Conservation (phyloP, 768 basidiomycete species). For the Panus rudis region DNA sequence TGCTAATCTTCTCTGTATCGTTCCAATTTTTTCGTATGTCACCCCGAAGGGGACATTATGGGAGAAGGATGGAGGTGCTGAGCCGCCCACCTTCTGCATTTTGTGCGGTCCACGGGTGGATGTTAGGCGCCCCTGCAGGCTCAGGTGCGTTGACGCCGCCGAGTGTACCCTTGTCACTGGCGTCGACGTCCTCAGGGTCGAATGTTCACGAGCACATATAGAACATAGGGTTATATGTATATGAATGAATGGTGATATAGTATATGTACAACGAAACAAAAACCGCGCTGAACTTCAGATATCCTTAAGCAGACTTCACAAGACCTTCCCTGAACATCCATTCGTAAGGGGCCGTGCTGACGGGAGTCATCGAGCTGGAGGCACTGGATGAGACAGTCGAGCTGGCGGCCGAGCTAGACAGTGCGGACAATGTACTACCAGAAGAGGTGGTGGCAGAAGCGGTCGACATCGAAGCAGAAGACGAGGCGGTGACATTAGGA, state of each 20-base stretch:
- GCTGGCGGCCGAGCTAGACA: slow-evolving; percentile 5
- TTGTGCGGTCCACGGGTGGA: neutral
- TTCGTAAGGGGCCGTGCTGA: slow-evolving; percentile 29
- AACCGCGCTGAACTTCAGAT: neutral
- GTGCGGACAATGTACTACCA: slow-evolving; percentile 1
- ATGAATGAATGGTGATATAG: neutral
- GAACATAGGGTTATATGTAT: neutral
- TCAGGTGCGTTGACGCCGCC: neutral
- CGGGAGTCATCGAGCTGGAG: slow-evolving; percentile 15
- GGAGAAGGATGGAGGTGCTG: neutral
- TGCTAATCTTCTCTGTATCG: slow-evolving; percentile 99
- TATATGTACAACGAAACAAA: neutral
- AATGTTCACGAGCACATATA: neutral
- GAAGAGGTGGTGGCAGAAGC: slow-evolving; percentile 4
- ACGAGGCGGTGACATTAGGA: slow-evolving; percentile 2
- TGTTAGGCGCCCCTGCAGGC: neutral
- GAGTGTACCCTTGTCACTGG: too few relatives aligned
- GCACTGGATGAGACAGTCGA: slow-evolving; percentile 3
- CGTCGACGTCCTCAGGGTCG: neutral
- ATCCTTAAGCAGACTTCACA: neutral
- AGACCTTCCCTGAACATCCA: slow-evolving; percentile 29
- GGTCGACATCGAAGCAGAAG: slow-evolving; percentile 1
- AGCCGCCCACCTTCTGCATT: neutral
- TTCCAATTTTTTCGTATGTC: slow-evolving; percentile 99
- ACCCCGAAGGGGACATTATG: slow-evolving; percentile 74